A percentile compares a stretch with the other conserved stretches of the same genome.
phyloP scores from a whole-genome alignment of 306 rosid genomes.

The Casuarina glauca region DNA sequence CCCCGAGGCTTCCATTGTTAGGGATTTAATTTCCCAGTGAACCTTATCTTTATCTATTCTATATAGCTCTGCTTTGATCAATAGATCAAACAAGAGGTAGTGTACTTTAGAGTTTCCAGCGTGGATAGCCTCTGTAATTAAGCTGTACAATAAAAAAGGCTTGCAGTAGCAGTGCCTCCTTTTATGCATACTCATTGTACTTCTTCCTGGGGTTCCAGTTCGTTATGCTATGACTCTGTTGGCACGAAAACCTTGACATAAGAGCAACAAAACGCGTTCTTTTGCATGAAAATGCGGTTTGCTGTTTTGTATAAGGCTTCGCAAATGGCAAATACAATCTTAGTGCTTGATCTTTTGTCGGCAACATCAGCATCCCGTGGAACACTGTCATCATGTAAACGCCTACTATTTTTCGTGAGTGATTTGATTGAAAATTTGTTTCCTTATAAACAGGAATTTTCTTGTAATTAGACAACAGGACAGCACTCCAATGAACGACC shows the following conservation, averaged over 20 bases:
- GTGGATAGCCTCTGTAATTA: constrained; percentile 17
- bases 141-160: constrained; percentile 28
- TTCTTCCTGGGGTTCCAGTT: neutral
- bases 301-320: neutral
- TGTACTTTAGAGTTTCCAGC: constrained; percentile 17
- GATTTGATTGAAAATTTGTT: too few relatives aligned
- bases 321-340: neutral
- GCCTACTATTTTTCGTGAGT: neutral
- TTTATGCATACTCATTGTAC: neutral
- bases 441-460: too few relatives aligned
- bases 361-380: neutral
- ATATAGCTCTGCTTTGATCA: constrained; percentile 23
- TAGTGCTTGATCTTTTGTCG: neutral
- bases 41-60: constrained; percentile 9
- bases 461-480: too few relatives aligned
- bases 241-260: neutral
- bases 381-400: neutral
- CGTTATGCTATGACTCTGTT: neutral
- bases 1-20: constrained; percentile 87
- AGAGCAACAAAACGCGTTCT: too few relatives aligned
- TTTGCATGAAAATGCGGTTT: neutral
- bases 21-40: constrained; percentile 87
- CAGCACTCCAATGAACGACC: too few relatives aligned
- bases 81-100: neutral
- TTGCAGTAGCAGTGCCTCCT: constrained; percentile 36